Evolutionary conservation across 805 yeast species (phyloP).

Genomic region (Metschnikowia henanensis): DNA sequence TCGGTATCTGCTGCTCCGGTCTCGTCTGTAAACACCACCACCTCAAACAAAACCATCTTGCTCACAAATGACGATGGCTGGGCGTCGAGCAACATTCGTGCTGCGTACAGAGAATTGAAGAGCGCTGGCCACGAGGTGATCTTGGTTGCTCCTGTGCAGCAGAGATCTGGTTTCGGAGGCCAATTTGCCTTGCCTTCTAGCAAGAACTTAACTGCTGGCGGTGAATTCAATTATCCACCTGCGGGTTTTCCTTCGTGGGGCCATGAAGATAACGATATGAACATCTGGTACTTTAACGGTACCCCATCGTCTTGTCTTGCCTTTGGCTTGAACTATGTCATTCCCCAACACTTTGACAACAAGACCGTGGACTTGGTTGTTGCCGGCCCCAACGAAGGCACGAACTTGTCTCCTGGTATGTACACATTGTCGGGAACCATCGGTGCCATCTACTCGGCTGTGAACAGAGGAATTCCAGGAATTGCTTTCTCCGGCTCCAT

Average conservation of each 20-base stretch:
- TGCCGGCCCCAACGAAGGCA: slow-evolving; percentile 32
- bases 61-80: slow-evolving; percentile 59
- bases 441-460: slow-evolving; percentile 26
- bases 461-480: slow-evolving; percentile 27
- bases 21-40: slow-evolving; percentile 18
- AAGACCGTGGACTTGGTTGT: slow-evolving; percentile 26
- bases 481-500: slow-evolving; percentile 29
- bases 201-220: slow-evolving; percentile 41
- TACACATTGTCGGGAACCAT: slow-evolving; percentile 29
- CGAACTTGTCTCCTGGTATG: slow-evolving; percentile 28
- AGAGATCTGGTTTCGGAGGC: slow-evolving; percentile 35
- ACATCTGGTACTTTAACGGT: slow-evolving; percentile 32
- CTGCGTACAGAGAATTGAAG: slow-evolving; percentile 45
- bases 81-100: slow-evolving; percentile 57
- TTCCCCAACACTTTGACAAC: slow-evolving; percentile 22
- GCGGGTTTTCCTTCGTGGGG: slow-evolving; percentile 58
- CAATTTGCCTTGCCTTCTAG: slow-evolving; percentile 45
- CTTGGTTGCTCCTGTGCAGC: slow-evolving; percentile 21
- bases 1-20: slow-evolving; percentile 26
- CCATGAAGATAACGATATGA: slow-evolving; percentile 40
- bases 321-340: slow-evolving; percentile 26
- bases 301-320: slow-evolving; percentile 29
- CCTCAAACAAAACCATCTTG: slow-evolving; percentile 40
- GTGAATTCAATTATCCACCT: slow-evolving; percentile 47
- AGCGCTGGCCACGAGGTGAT: slow-evolving; percentile 22